Evolutionary conservation across 495 filamentous ascomycete species (phyloP).

Genomic region (Geopyxis carbonaria): DNA sequence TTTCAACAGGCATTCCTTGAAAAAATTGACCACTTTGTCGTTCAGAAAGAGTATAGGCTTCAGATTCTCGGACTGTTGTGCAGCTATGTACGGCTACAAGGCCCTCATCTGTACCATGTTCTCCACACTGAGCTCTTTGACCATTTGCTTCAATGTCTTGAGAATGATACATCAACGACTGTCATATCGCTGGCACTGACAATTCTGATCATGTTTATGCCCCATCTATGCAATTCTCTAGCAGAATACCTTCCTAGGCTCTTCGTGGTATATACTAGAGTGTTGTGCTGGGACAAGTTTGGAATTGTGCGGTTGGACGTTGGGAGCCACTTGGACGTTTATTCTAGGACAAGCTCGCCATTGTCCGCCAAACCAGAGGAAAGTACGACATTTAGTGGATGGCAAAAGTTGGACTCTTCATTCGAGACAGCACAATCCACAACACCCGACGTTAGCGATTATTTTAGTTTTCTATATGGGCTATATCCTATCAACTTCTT

Average conservation of each 20-base stretch:
- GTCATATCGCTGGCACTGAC: constrained; percentile 50
- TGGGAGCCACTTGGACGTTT: constrained; percentile 11
- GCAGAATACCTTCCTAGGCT: constrained; percentile 44
- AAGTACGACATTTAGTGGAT: constrained; percentile 21
- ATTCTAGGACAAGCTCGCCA: constrained; percentile 19
- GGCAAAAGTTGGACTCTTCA: constrained; percentile 43
- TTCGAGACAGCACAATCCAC: constrained; percentile 41
- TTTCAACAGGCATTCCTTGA: constrained; percentile 39
- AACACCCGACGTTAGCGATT: constrained; percentile 51
- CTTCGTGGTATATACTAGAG: constrained; percentile 56
- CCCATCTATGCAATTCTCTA: constrained; percentile 52
- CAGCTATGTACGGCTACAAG: constrained; percentile 47
- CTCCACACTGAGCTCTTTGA: constrained; percentile 47
- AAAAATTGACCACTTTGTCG: constrained; percentile 41
- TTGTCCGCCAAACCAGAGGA: constrained; percentile 21
- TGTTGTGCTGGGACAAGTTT: constrained; percentile 53
- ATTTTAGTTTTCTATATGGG: constrained; percentile 66
- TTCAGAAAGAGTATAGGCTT: constrained; percentile 40
- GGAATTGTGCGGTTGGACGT: constrained; percentile 25
- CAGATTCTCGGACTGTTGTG: constrained; percentile 42
- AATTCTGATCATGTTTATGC: constrained; percentile 55
- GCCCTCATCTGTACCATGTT: constrained; percentile 54
- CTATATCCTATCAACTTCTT: constrained; percentile 66
- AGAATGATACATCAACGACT: constrained; percentile 52
- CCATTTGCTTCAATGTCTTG: constrained; percentile 49